phyloP scores from a whole-genome alignment of 2,329 filamentous ascomycete species.

The Cercospora sp. region DNA sequence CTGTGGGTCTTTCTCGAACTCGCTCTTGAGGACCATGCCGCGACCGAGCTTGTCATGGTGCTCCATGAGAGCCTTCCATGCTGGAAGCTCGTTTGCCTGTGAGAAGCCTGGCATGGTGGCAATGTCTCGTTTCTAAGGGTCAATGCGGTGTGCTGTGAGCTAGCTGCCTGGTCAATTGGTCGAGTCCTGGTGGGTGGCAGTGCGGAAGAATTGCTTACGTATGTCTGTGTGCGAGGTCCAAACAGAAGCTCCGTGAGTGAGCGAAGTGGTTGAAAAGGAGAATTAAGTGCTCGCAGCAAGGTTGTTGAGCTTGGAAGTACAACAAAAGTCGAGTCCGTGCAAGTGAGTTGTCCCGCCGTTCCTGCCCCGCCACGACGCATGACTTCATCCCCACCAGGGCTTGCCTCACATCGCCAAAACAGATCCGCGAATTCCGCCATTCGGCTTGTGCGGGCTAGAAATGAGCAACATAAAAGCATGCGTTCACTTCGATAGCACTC shows the following conservation, averaged over 20 bases:
- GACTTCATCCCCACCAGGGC: constrained; percentile 4
- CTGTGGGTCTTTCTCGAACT: constrained; percentile 82
- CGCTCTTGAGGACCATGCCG: constrained; percentile 88
- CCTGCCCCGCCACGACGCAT: constrained; percentile 5
- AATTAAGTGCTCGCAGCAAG: neutral
- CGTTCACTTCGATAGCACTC: neutral
- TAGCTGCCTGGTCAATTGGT: neutral
- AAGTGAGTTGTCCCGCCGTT: constrained; percentile 4
- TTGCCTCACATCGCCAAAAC: neutral
- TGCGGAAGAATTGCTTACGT: constrained; percentile 6
- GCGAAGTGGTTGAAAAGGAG: neutral
- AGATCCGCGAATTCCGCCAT: neutral
- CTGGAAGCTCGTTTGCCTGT: constrained; percentile 79
- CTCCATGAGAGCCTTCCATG: constrained; percentile 83
- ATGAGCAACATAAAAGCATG: neutral
- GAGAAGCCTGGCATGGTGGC: constrained; percentile 62
- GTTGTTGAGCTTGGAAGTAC: constrained; percentile 8
- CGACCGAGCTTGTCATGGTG: constrained; percentile 86
- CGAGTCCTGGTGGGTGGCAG: neutral
- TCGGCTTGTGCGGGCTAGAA: neutral
- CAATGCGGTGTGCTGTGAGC: constrained; percentile 9
- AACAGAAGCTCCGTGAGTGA: neutral
- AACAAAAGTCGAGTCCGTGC: constrained; percentile 7
- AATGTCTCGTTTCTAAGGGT: neutral
- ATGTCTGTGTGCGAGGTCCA: neutral